Conservation (phyloP, 345 rosid genomes). For the Acer saccharum region DNA sequence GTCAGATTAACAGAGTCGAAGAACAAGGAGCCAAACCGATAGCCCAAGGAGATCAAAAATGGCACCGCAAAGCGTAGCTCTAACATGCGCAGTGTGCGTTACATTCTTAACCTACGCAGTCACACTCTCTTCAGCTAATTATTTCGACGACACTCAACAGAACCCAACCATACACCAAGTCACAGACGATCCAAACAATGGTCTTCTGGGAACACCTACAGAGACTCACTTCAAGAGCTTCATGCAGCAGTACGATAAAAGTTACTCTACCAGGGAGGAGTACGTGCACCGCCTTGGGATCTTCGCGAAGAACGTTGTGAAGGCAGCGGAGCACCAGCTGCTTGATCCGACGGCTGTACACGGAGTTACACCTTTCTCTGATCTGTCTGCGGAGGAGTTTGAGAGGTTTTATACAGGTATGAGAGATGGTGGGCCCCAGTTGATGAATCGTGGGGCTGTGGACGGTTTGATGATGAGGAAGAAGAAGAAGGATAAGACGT, state of each 20-base stretch:
- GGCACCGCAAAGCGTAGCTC: neutral
- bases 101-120: conserved; percentile 23
- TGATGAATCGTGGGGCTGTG: conserved; percentile 7
- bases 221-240: conserved; percentile 60
- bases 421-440: conserved; percentile 23
- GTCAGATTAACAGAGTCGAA: neutral
- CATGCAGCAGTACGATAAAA: conserved; percentile 57
- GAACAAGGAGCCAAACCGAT: neutral
- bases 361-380: conserved; percentile 82
- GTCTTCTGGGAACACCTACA: conserved; percentile 38
- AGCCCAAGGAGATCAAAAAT: neutral
- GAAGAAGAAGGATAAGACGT: too few relatives aligned
- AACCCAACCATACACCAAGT: conserved; percentile 49
- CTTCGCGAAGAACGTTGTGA: conserved; percentile 64
- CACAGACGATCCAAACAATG: conserved; percentile 34
- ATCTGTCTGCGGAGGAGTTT: conserved; percentile 77
- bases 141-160: conserved; percentile 17
- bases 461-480: conserved; percentile 13
- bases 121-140: conserved; percentile 13
- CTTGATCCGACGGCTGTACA: conserved; percentile 77
- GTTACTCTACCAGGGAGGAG: conserved; percentile 62
- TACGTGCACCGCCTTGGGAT: conserved; percentile 69
- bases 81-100: conserved; percentile 8
- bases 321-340: conserved; percentile 79
- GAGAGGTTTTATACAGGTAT: conserved; percentile 62